phyloP scores from a whole-genome alignment of 306 rosid species.

The Pueraria montana region DNA sequence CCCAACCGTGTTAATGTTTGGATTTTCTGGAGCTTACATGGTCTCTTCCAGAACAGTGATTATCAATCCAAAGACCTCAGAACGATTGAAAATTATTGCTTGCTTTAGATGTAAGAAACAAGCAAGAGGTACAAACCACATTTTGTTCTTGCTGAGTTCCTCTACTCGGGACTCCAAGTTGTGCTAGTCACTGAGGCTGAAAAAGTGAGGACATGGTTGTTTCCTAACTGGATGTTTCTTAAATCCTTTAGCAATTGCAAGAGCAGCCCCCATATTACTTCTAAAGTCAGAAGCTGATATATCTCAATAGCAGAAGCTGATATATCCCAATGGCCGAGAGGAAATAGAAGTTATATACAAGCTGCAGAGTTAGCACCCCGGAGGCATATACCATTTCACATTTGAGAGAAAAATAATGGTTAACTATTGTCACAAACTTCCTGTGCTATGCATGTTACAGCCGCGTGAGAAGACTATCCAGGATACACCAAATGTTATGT shows the following conservation, averaged over 20 bases:
- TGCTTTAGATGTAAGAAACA: not conserved
- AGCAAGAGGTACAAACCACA: not conserved
- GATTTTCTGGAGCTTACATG: not conserved
- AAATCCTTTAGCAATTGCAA: too few species aligned
- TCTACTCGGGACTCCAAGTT: too few species aligned
- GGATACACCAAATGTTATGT: not conserved
- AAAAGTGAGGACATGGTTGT: too few species aligned
- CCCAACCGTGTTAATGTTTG: not conserved
- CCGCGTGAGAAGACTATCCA: not conserved
- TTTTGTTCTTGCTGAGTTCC: too few species aligned
- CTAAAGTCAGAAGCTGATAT: too few species aligned
- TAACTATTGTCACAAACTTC: not conserved
- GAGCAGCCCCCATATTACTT: too few species aligned
- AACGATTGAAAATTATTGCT: not conserved
- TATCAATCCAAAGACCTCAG: not conserved
- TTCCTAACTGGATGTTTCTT: too few species aligned
- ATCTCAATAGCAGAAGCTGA: too few species aligned
- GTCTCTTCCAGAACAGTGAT: not conserved
- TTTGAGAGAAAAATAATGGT: not conserved
- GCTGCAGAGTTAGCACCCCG: not conserved
- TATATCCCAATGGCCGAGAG: not conserved
- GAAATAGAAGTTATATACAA: not conserved
- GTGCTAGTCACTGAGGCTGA: too few species aligned
- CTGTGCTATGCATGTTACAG: not conserved
- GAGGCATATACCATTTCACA: not conserved